Evolutionary conservation across 805 yeast genomes (phyloP).

Genomic region (Candida wancherniae): DNA sequence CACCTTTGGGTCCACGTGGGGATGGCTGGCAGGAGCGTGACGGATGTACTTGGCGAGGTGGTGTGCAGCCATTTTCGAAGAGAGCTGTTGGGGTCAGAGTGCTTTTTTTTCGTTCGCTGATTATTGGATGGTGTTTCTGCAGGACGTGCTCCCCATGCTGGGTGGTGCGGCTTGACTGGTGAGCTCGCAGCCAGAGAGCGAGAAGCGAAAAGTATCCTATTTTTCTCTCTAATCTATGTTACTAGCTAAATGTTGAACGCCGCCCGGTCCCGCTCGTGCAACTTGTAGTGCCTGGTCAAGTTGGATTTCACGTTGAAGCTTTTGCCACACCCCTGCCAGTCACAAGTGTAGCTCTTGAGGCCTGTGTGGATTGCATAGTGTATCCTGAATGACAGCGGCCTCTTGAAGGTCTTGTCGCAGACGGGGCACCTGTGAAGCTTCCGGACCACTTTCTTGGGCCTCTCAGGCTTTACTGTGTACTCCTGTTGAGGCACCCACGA

Average conservation of each 20-base stretch:
- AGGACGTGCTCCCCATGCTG: too few species aligned
- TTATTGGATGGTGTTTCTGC: too few species aligned
- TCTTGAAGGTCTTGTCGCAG: slow-evolving; percentile 72
- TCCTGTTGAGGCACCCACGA: too few species aligned
- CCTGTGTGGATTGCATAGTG: slow-evolving; percentile 69
- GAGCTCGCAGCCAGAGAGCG: too few species aligned
- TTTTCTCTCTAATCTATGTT: too few species aligned
- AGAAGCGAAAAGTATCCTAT: too few species aligned
- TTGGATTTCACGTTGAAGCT: slow-evolving; percentile 73
- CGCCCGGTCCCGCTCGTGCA: slow-evolving; percentile 38
- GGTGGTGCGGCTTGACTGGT: too few species aligned
- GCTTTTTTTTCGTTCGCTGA: slow-evolving; percentile 15
- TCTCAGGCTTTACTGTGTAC: too few species aligned
- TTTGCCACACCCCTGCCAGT: slow-evolving; percentile 62
- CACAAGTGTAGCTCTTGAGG: slow-evolving; percentile 31
- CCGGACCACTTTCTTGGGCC: too few species aligned
- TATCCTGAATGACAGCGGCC: slow-evolving; percentile 78
- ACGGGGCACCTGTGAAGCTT: slow-evolving; percentile 36
- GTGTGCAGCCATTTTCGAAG: slow-evolving; percentile 37
- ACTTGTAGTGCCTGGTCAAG: slow-evolving; percentile 71
- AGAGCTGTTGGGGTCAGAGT: background rate
- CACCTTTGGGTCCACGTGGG: slow-evolving; percentile 57
- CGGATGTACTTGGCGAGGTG: slow-evolving; percentile 39
- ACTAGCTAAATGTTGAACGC: too few species aligned
- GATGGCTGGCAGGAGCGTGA: slow-evolving; percentile 62